Evolutionary conservation across 148 eudicot species (phyloP).

Genomic region (Arctostaphylos glauca): DNA sequence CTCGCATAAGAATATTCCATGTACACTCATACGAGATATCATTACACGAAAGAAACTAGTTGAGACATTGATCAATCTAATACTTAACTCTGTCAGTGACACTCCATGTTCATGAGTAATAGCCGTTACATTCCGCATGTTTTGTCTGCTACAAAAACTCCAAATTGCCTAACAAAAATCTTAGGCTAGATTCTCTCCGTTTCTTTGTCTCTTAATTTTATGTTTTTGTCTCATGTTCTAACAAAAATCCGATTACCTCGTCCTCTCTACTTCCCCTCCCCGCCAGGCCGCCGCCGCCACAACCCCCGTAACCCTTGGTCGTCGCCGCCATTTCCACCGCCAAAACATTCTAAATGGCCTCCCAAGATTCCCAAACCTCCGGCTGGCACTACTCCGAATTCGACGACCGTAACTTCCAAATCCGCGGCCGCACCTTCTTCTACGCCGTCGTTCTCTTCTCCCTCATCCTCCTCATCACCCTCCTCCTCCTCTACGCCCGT

Average conservation of each 20-base stretch:
- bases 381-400: conserved; percentile 73
- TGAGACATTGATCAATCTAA: no score
- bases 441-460: conserved; percentile 69
- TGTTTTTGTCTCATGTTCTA: not conserved
- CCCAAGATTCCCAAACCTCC: conserved; percentile 33
- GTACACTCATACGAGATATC: no score
- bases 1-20: no score
- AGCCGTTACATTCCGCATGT: no score
- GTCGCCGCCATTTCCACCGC: conserved; percentile 20
- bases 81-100: no score
- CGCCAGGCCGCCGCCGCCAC: not conserved
- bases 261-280: not conserved
- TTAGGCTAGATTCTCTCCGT: no score
- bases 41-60: no score
- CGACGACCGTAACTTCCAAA: conserved; percentile 63
- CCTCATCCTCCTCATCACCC: conserved; percentile 41
- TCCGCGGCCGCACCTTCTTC: conserved; percentile 66
- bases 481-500: conserved; percentile 58
- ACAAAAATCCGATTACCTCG: not conserved
- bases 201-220: not conserved
- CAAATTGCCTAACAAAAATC: no score
- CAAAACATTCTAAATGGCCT: conserved; percentile 6
- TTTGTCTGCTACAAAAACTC: no score
- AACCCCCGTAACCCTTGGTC: not conserved
- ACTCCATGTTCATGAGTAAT: no score